A percentile compares a stretch with the other conserved stretches of the same genome.
phyloP scores from a whole-genome alignment of 1,284 basidiomycete genomes.

The Ustanciosporium gigantosporum region DNA sequence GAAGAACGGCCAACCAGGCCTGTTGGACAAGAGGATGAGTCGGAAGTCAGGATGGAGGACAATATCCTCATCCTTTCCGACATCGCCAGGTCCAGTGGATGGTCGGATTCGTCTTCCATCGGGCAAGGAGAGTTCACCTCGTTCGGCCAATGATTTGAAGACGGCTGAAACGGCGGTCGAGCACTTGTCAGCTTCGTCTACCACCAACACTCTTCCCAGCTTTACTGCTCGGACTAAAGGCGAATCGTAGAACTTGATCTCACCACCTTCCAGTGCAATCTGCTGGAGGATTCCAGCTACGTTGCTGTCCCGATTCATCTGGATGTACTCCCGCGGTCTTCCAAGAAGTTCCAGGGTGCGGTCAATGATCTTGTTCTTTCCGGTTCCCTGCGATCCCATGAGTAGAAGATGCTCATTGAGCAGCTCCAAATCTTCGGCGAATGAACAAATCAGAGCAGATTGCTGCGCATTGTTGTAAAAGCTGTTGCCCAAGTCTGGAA shows the following conservation, averaged over 20 bases:
- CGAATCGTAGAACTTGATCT: slow-evolving; percentile 58
- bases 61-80: slow-evolving; percentile 29
- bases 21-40: slow-evolving; percentile 61
- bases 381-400: slow-evolving; percentile 61
- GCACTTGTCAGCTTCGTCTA: slow-evolving; percentile 62
- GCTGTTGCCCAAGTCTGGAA: slow-evolving; percentile 53
- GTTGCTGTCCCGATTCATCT: slow-evolving; percentile 60
- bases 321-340: slow-evolving; percentile 62
- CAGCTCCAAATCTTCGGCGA: slow-evolving; percentile 59
- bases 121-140: slow-evolving; percentile 60
- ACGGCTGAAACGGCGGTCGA: slow-evolving; percentile 60
- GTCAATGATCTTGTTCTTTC: slow-evolving; percentile 63
- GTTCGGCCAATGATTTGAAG: slow-evolving; percentile 60
- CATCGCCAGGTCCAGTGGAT: not conserved
- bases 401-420: slow-evolving; percentile 60
- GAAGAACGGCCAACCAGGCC: slow-evolving; percentile 60
- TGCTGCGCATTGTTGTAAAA: slow-evolving; percentile 62
- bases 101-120: slow-evolving; percentile 59
- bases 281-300: slow-evolving; percentile 56
- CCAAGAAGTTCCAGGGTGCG: slow-evolving; percentile 58
- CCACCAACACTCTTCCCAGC: slow-evolving; percentile 59
- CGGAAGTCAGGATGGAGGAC: slow-evolving; percentile 60
- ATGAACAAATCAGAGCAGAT: slow-evolving; percentile 54
- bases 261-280: slow-evolving; percentile 56
- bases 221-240: slow-evolving; percentile 60